Base-by-base conservation (phyloP, 441 rosid genomes). In the Croton setiger region DNA sequence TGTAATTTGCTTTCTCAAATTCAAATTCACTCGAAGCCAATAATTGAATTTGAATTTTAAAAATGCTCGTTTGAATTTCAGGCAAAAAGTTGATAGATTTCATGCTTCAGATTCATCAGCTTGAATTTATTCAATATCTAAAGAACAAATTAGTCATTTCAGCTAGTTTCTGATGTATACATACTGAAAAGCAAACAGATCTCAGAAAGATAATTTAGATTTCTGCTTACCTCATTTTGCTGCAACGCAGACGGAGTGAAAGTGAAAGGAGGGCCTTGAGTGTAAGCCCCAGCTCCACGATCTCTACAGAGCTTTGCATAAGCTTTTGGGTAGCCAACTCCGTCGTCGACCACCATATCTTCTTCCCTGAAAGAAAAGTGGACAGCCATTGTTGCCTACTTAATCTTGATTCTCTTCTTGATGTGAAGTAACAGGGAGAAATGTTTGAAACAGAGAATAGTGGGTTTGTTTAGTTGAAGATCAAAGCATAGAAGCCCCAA, bases 311-410 rank as follows among this genome's bases (percentile, higher is more conserved):
- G 80, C 78, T 80, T 88, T 0, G 90, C 89, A 45, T 83, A 92
- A 41, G 97, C 92, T 77, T 73, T 78, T 4, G 98, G 97, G 82
- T 81, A 91, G 2, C 97, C 97, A 2, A 83, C 84, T 60, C 87
- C 80, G 68, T 85, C 88, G 7, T 88, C 90, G 27, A 90, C 81
- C 8, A 35, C 79, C 76, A 87, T 59, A 44, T 94, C 97, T 31
- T 85, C 87, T 18, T 87, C 83, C 8, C 79, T 68, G 78, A 89
- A 78, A 5, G 69, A 61, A 20, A 62, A 77, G 23, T 82, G 14
- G 6, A 48, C 62, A 7, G 81, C 80, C 90, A 86, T 86, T 27
- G 57, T 39, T 56, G 5, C 43, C 11, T 37, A 23, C 33, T 51
- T 58, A 62, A 57, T 55, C 57, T 41, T 43, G 70, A 3, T 65